phyloP scores from a whole-genome alignment of 1,284 basidiomycete genomes.

The Tilletia caries region DNA sequence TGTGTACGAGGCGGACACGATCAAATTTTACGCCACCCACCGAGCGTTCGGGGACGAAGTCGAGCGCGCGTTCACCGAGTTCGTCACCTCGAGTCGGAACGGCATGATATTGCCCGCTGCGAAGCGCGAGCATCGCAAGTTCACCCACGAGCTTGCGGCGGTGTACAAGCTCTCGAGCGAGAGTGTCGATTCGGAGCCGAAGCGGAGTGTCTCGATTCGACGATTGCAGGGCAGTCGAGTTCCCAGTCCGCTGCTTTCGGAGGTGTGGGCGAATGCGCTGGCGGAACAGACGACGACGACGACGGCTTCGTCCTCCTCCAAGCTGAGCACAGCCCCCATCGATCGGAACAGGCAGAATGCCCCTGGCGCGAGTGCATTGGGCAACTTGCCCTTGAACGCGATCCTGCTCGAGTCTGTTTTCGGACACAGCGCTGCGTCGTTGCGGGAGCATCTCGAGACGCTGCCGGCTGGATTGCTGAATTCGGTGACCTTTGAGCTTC shows the following conservation, averaged over 20 bases:
- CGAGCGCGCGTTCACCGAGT: constrained; percentile 43
- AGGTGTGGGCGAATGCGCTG: constrained; percentile 24
- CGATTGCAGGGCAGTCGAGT: constrained; percentile 39
- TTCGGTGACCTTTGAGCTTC: constrained; percentile 27
- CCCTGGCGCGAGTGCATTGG: constrained; percentile 19
- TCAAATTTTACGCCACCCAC: constrained; percentile 39
- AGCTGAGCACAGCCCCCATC: constrained; percentile 2
- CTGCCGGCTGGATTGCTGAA: constrained; percentile 15
- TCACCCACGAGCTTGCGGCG: constrained; percentile 40
- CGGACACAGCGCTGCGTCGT: constrained; percentile 37
- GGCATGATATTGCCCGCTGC: constrained; percentile 38
- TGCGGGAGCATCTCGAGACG: constrained; percentile 29
- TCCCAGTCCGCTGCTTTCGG: constrained; percentile 37
- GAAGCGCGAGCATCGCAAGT: constrained; percentile 37
- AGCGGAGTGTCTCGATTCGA: constrained; percentile 42
- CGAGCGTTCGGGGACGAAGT: constrained; percentile 35
- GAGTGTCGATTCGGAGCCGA: constrained; percentile 41
- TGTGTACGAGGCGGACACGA: constrained; percentile 29
- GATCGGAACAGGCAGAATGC: neutral
- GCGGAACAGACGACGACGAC: neutral
- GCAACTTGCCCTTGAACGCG: constrained; percentile 37
- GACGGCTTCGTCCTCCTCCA: neutral
- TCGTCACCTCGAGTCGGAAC: constrained; percentile 45
- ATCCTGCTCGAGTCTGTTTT: constrained; percentile 39
- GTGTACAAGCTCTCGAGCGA: constrained; percentile 41